These are phyloP conservation scores for Scheffersomyces coipomensis DNA, from an alignment of 805 yeast species.

Conservation along the genomic window DNA sequence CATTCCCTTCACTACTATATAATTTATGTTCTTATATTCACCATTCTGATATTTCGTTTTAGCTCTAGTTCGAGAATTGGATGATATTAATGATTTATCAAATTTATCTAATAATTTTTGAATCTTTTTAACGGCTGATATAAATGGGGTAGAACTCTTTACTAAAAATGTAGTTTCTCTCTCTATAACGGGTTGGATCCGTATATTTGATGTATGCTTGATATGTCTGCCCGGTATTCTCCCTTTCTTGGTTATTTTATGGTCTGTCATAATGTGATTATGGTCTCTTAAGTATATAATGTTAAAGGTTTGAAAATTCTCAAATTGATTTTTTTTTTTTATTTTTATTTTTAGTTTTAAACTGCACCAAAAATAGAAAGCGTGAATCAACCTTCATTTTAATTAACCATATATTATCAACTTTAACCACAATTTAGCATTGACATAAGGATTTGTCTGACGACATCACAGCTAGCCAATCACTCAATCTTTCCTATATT, in stretches of 20 bases:
- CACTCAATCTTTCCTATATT: no score
- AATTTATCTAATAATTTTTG: constrained; percentile 50
- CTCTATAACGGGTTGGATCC: constrained; percentile 40
- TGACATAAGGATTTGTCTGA: no score
- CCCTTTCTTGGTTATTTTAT: not conserved
- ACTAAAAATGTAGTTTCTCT: constrained; percentile 52
- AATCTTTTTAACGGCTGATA: constrained; percentile 69
- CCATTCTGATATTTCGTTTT: constrained; percentile 26
- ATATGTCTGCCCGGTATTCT: constrained; percentile 32
- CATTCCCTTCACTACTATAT: constrained; percentile 67
- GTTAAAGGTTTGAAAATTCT: no score
- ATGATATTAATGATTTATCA: constrained; percentile 16
- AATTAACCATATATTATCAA: no score
- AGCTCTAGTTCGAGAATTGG: constrained; percentile 5
- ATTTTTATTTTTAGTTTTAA: no score
- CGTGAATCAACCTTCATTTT: no score
- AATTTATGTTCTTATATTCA: constrained; percentile 38
- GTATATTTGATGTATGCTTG: constrained; percentile 54
- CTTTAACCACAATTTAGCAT: no score
- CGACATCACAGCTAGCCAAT: no score
- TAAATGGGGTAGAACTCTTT: constrained; percentile 66
- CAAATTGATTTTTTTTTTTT: no score
- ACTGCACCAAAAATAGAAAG: no score
- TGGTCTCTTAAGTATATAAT: no score
- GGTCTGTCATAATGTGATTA: no score